Evolutionary conservation across 768 basidiomycete species (phyloP).

Genomic region (Boletellus ananas): DNA sequence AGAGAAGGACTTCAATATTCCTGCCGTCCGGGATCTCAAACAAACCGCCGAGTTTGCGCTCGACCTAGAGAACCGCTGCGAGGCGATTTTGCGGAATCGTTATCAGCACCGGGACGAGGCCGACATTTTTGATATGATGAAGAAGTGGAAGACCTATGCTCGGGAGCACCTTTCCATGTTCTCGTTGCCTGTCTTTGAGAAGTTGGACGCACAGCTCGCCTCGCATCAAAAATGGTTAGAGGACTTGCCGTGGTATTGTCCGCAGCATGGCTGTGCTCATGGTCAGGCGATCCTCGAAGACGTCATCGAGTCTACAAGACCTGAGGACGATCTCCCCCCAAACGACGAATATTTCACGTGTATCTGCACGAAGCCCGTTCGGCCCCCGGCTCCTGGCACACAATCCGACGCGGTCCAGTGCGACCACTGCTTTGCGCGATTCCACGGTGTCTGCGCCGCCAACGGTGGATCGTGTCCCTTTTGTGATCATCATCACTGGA

Average conservation of each 20-base stretch:
- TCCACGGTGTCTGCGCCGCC: conserved; percentile 80
- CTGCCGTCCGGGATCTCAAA: conserved; percentile 61
- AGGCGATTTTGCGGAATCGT: conserved; percentile 63
- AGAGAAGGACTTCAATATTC: conserved; percentile 74
- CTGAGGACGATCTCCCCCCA: conserved; percentile 77
- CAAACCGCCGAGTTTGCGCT: conserved; percentile 71
- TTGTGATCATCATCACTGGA: conserved; percentile 91
- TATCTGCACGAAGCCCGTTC: conserved; percentile 73
- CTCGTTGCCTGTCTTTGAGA: conserved; percentile 67
- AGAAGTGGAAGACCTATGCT: conserved; percentile 71
- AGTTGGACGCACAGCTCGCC: conserved; percentile 62
- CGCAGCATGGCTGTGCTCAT: conserved; percentile 61
- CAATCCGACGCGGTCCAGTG: conserved; percentile 86
- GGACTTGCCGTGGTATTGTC: conserved; percentile 76
- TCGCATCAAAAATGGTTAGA: conserved; percentile 69
- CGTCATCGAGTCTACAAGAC: conserved; percentile 67
- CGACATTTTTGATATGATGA: conserved; percentile 69
- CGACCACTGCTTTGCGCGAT: conserved; percentile 83
- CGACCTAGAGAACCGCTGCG: conserved; percentile 73
- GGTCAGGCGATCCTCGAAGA: conserved; percentile 66
- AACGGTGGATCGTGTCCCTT: conserved; percentile 91
- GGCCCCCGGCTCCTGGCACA: conserved; percentile 70
- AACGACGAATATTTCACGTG: conserved; percentile 81
- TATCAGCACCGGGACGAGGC: conserved; percentile 53
- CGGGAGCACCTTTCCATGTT: conserved; percentile 71